A percentile compares a stretch with the other conserved stretches of the same genome.
Evolutionary conservation across 345 rosid genomes (phyloP).

Genomic region (Sonneratia alba): DNA sequence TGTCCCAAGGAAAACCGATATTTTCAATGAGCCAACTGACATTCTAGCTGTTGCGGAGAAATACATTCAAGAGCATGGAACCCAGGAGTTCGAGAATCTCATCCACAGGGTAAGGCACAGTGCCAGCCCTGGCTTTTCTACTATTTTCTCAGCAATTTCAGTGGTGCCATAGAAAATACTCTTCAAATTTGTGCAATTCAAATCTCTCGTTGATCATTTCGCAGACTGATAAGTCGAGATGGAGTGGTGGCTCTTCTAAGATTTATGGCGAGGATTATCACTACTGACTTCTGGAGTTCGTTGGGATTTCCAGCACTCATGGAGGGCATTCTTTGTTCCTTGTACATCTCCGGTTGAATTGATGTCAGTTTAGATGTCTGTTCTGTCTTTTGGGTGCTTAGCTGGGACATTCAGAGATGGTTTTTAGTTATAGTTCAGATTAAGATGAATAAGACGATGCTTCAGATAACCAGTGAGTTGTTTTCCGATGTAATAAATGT

Average conservation of each 20-base stretch:
- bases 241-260: conserved; percentile 6
- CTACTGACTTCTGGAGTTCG: conserved; percentile 12
- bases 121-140: neutral
- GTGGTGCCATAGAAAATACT: neutral
- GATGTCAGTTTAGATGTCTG: neutral
- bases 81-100: conserved; percentile 77
- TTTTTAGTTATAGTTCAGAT: neutral
- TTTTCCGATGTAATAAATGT: too few species aligned
- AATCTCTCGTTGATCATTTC: neutral
- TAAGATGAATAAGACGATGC: neutral
- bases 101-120: conserved; percentile 44
- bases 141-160: neutral
- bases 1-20: conserved; percentile 71
- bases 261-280: conserved; percentile 23
- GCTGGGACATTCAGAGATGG: too few species aligned
- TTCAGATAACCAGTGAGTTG: neutral
- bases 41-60: conserved; percentile 82
- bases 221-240: conserved; percentile 66
- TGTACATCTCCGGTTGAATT: neutral
- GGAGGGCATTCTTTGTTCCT: neutral
- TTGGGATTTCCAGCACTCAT: neutral
- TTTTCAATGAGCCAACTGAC: conserved; percentile 54
- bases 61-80: conserved; percentile 77
- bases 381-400: neutral
- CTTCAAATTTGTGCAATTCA: neutral